Percentiles rank a stretch among this genome's conserved stretches.
Conservation (phyloP, 129 eudicot species). For the Deinandra increscens region DNA sequence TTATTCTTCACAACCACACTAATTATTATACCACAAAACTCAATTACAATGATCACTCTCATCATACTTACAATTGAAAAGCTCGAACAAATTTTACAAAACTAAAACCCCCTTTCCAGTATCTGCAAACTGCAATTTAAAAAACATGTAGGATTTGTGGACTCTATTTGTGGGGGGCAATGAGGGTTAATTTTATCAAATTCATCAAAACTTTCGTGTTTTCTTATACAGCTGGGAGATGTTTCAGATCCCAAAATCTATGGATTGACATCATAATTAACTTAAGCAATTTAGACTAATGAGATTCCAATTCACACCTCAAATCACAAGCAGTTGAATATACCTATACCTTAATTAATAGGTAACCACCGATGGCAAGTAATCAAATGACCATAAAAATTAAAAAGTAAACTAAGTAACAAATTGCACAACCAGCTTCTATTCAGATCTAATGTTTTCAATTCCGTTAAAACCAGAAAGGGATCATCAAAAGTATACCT, state of each 20-base stretch:
- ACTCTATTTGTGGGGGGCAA: too few species aligned
- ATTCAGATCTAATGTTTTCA: slow-evolving; percentile 1
- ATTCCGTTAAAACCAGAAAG: too few species aligned
- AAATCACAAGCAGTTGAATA: slow-evolving; percentile 8
- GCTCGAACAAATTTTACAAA: background rate
- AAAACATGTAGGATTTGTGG: background rate
- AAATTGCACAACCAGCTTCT: slow-evolving; percentile 8
- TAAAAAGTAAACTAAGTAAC: background rate
- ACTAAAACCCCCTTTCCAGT: background rate
- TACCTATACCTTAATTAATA: slow-evolving; percentile 4
- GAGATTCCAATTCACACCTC: slow-evolving; percentile 3
- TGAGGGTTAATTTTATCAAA: too few species aligned
- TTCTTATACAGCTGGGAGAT: too few species aligned
- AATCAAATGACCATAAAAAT: background rate
- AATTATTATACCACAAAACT: background rate
- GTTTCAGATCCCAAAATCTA: too few species aligned
- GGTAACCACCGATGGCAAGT: slow-evolving; percentile 2
- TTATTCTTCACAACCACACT: background rate
- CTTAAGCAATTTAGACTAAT: too few species aligned
- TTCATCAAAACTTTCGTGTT: too few species aligned
- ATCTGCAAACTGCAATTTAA: background rate
- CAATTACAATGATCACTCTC: background rate
- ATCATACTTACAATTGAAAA: background rate
- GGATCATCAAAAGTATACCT: too few species aligned
- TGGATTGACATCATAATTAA: too few species aligned